Evolutionary conservation across 2,329 filamentous ascomycete genomes (phyloP).

Genomic region (Pseudonectria buxi): DNA sequence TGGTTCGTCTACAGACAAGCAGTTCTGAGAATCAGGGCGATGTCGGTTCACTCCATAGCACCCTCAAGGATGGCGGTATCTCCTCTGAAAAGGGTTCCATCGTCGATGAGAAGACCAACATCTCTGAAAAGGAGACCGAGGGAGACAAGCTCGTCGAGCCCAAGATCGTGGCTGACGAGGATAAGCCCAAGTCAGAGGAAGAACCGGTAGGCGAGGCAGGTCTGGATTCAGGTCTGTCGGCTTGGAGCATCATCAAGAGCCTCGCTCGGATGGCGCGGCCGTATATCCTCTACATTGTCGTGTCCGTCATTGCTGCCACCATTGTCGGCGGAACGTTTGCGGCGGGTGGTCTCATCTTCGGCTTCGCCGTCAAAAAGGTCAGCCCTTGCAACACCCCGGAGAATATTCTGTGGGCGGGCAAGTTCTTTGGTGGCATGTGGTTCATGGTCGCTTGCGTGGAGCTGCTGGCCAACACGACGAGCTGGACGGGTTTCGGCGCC

Average conservation of each 20-base stretch:
- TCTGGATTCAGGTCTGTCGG: constrained; percentile 34
- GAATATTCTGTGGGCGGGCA: constrained; percentile 29
- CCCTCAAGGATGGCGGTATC: constrained; percentile 31
- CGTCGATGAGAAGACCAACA: constrained; percentile 22
- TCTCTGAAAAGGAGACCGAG: constrained; percentile 24
- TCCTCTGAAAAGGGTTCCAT: constrained; percentile 32
- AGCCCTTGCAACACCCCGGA: constrained; percentile 40
- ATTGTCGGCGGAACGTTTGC: constrained; percentile 51
- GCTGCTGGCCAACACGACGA: constrained; percentile 48
- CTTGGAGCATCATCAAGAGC: constrained; percentile 32
- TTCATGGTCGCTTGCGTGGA: constrained; percentile 44
- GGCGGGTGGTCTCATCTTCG: constrained; percentile 47
- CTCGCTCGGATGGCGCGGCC: constrained; percentile 33
- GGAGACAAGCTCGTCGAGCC: constrained; percentile 22
- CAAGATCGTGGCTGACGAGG: constrained; percentile 32
- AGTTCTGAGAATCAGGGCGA: constrained; percentile 25
- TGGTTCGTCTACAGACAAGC: constrained; percentile 41
- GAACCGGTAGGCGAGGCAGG: constrained; percentile 27
- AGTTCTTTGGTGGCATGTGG: constrained; percentile 51
- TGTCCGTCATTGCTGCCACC: constrained; percentile 37
- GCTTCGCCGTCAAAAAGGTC: constrained; percentile 33
- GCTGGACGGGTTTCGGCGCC: constrained; percentile 42
- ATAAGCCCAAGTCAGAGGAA: constrained; percentile 24
- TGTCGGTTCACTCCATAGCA: constrained; percentile 24
- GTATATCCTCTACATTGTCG: constrained; percentile 30